Evolutionary conservation across 129 eudicot species (phyloP), one percentile per base, ranked within the genome.

Genomic region (Silybum marianum): DNA sequence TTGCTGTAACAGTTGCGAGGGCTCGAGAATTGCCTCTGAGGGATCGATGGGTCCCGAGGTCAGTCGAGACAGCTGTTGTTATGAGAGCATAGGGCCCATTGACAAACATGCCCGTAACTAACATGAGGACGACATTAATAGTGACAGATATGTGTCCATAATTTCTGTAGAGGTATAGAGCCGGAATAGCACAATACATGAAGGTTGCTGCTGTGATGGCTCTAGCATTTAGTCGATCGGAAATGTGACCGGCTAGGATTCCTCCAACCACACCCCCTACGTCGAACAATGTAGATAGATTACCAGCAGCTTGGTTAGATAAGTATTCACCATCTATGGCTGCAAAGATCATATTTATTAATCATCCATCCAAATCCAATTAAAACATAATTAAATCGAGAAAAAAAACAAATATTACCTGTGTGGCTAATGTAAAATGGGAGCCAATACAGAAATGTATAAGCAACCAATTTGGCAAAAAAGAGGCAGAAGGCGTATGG

Each of bases 51-150:
- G 98, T 93, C 46, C 99, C 99, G 1, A 96, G 90, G 82, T 96
- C 99, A 76, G 99, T 89, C 9, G 99, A 96, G n/a, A 96, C 99
- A 0, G 99, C 99, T 0, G 99, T 96, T 66, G 99, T 96, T 77
- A 96, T 96, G 3, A 96, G 95, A 28, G 99, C 99, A 30, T 96
- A 96, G 18, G 99, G 99, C 46, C 98, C 99, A 40, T 93, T 96
- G 66, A 96, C 97, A 79, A 96, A 89, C 90, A 96, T 76, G 34
- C 99, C 99, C 0, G 98, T 84, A 60, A 91, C 46, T 58, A 96
- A 58, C 98, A 96, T 91, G 81, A 96, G 90, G 48, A 84, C 66
- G 70, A 88, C 67, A 71, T 96, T 96, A 71, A 88, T 23, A 58
- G 92, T 85, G 85, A 93, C 83, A 68, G 97, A 93, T 9, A 79